Conservation (phyloP, 345 rosid genomes). For the Conringia planisiliqua region DNA sequence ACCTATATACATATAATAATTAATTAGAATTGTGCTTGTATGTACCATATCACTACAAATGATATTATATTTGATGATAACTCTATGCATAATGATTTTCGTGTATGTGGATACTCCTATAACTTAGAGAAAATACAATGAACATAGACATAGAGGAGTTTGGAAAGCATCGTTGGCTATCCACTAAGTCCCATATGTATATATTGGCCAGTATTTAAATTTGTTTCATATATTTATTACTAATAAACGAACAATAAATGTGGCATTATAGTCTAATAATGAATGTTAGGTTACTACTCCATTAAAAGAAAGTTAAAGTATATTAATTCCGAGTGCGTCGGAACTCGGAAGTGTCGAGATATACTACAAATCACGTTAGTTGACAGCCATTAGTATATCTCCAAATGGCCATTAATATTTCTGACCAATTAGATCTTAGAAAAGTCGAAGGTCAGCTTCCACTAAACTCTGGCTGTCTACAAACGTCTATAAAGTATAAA, state of each 20-base stretch:
- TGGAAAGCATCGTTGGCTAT: conserved; percentile 25
- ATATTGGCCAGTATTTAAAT: conserved; percentile 9
- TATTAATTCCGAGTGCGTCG: conserved; percentile 24
- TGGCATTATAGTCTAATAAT: conserved; percentile 1
- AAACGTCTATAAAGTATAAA: too few relatives aligned
- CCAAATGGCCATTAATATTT: conserved; percentile 21
- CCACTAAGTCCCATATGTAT: conserved; percentile 17
- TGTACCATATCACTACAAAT: background rate
- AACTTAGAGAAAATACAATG: background rate
- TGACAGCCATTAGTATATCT: conserved; percentile 18
- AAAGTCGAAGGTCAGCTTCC: conserved; percentile 23
- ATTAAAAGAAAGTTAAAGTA: background rate
- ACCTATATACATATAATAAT: background rate
- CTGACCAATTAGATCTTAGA: conserved; percentile 22
- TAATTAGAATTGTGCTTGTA: background rate
- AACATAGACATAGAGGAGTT: background rate
- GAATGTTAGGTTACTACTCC: background rate
- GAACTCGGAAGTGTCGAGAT: conserved; percentile 19
- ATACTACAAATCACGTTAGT: conserved; percentile 27
- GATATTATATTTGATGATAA: background rate
- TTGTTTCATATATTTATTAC: background rate
- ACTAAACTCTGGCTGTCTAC: conserved; percentile 2
- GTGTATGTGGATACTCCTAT: background rate
- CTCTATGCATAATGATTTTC: background rate
- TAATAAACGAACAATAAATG: background rate